Evolutionary conservation across 768 basidiomycete species (phyloP), one percentile per base, ranked within the genome.

Genomic region (Multifurca ochricompacta): DNA sequence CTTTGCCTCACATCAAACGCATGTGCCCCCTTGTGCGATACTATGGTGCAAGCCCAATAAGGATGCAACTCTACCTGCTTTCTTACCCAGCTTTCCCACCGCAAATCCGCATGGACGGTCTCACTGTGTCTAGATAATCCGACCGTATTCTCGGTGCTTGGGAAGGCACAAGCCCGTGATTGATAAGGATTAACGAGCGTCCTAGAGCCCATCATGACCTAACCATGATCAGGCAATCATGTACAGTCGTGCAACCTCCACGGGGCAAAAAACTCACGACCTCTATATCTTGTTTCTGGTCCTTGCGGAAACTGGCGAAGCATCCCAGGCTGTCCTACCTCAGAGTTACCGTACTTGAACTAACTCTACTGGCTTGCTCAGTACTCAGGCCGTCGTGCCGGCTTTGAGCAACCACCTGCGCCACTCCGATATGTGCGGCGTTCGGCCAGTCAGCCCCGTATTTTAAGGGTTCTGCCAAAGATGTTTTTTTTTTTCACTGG

Each of bases 171-270:
- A 37, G 7, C 31, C 40, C 28, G 16, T 41, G n/a, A 28, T 47
- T 31, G 32, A 57, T 52, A 42, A 52, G 32, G 56, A 52, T 57
- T 34, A 44, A 42, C 56, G 45, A 42, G 32, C 39, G 44, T 42
- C 45, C 16, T 10, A 23, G 16, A 31, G 28, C 19, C 23, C 18
- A 19, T 31, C 0, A 23, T 50, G 21, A 31, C 48, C 44, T 46
- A 44, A 45, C 34, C 45, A 23, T 40, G 44, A 41, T 56, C 45
- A 39, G 37, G 37, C 28, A 45, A 36, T 37, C 37, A 35, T 9
- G 36, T 14, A 31, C 28, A n/a, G 18, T 28, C 53, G 25, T 23
- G 27, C 21, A 19, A 47, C 45, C 37, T 47, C 23, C n/a, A 46
- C 44, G 44, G 39, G 32, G 40, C 51, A 32, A 49, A 28, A 31